Percentiles rank a stretch among this genome's conserved stretches.
phyloP scores from a whole-genome alignment of 148 eudicot genomes.

The Cornus controversa region DNA sequence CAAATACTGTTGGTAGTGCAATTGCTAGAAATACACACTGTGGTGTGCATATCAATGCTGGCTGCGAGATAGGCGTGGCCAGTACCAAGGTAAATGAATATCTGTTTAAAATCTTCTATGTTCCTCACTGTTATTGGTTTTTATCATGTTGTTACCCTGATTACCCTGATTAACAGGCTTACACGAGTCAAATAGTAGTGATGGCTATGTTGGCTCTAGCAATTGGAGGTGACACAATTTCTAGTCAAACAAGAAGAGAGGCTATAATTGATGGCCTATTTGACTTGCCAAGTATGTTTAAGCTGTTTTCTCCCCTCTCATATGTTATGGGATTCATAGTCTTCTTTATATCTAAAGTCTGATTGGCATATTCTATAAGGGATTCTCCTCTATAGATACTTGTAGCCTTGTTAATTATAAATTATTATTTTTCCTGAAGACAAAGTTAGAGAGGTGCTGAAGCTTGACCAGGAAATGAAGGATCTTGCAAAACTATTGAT shows the following conservation, averaged over 20 bases:
- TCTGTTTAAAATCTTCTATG: background rate
- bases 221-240: slow-evolving; percentile 79
- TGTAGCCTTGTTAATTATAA: background rate
- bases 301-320: background rate
- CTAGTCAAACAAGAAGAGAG: slow-evolving; percentile 79
- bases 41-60: slow-evolving; percentile 96
- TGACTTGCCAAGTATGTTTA: slow-evolving; percentile 78
- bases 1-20: slow-evolving; percentile 97
- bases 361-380: background rate
- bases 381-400: background rate
- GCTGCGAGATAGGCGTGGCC: slow-evolving; percentile 98
- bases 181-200: slow-evolving; percentile 97
- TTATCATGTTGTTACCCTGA: slow-evolving; percentile 4
- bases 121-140: background rate
- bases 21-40: slow-evolving; percentile 93
- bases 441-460: slow-evolving; percentile 81
- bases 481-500: slow-evolving; percentile 78
- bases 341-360: background rate
- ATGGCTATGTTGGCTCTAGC: slow-evolving; percentile 99
- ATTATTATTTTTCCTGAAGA: slow-evolving; percentile 34
- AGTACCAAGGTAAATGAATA: slow-evolving; percentile 78
- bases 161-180: slow-evolving; percentile 77
- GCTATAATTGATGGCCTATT: slow-evolving; percentile 78
- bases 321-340: background rate
- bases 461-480: slow-evolving; percentile 90